phyloP scores from a whole-genome alignment of 2,329 filamentous ascomycete species.

The Colletotrichum nymphaeae region DNA sequence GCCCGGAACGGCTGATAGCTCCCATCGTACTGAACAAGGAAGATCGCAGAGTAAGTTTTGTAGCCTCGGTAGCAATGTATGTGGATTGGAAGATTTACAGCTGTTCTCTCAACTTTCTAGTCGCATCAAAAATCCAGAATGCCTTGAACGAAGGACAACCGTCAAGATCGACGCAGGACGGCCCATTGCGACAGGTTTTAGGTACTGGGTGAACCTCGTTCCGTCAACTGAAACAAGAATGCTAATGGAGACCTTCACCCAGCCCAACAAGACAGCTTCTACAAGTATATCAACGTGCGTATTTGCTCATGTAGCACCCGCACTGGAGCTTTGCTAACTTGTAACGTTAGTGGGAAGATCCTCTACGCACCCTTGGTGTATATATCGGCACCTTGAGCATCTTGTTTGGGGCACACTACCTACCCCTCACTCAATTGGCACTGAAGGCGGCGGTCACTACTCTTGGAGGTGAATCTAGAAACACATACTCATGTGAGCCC shows the following conservation, averaged over 20 bases:
- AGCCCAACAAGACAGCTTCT: constrained; percentile 29
- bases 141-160: background rate
- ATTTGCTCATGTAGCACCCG: background rate
- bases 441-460: constrained; percentile 14
- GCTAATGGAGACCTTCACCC: background rate
- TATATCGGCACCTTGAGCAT: constrained; percentile 12
- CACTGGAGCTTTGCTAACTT: background rate
- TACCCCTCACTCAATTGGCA: constrained; percentile 12
- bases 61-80: rapidly evolving
- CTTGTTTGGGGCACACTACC: constrained; percentile 15
- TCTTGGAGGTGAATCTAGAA: constrained; percentile 1
- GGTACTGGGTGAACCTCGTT: background rate
- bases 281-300: constrained; percentile 20
- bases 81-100: rapidly evolving
- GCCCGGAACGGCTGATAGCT: background rate
- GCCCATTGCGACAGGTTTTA: constrained; percentile 8
- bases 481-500: no score
- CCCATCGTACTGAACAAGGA: background rate
- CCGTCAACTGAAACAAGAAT: no score
- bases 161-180: background rate
- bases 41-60: background rate
- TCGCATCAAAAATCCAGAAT: background rate
- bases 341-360: constrained; percentile 23
- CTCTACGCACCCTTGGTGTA: constrained; percentile 13
- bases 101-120: background rate